Evolutionary conservation across 371 early-diverging fungal species (phyloP), one percentile per base, ranked within the genome.

Genomic region (Mucor indicus): DNA sequence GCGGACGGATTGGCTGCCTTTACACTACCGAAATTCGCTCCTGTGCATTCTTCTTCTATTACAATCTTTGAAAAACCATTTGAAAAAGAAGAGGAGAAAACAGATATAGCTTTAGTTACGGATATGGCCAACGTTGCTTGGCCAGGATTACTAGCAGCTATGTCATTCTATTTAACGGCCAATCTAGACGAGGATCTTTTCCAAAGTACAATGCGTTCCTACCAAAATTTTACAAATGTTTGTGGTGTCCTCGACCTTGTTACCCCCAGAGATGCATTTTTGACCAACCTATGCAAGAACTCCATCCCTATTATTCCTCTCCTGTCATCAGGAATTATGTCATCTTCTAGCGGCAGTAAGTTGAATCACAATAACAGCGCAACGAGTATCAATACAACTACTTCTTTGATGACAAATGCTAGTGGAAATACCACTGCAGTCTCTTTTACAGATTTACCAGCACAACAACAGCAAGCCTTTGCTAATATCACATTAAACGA

Each of bases 101-200:
- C 83, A n/a, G 84, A 88, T 7, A 67, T 91, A 35, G 41, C 76
- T 0, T 51, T 87, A 1, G 83, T 86, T 3, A 83, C 86, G n/a
- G 88, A 82, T 24, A 87, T 97, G 88, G 83, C 90, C 8, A 67
- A 85, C 61, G 68, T 82, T 3, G 81, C 89, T 3, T 93, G 93
- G 92, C 83, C 92, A 0, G 87, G 83, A n/a, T 57, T 96, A 8
- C 69, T 94, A 5, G 87, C 93, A 0, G 82, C 89, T 2, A 80
- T 91, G 59, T 85, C 89, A 0, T 85, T 91, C 44, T 80, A 87
- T 44, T 57, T 93, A 2, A 85, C 83, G 2, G 77, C 87, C 0
- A 82, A 85, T 41, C 57, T 95, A 30, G 96, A 96, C 55, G 91
- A 92, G 39, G 88, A 85, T 19, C 62, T 96, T n/a, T 95, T 94